Evolutionary conservation across 495 filamentous ascomycete genomes (phyloP).

Genomic region (Penicillium pulvis): DNA sequence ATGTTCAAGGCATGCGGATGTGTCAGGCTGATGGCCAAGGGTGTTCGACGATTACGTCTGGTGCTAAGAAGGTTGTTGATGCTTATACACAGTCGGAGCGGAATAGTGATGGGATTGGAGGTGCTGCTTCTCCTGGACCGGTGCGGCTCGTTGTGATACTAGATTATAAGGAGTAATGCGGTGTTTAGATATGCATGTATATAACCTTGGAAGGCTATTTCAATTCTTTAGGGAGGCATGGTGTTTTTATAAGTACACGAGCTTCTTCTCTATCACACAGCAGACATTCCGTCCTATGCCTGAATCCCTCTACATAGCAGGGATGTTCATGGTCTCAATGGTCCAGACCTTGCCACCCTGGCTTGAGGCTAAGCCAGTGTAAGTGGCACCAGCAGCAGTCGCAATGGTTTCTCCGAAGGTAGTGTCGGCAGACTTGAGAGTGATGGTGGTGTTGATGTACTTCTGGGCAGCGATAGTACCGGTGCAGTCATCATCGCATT

Average conservation of each 20-base stretch:
- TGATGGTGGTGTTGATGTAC: conserved; percentile 40
- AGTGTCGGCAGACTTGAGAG: conserved; percentile 32
- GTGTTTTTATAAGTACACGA: neutral
- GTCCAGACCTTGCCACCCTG: conserved; percentile 39
- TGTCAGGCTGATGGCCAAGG: conserved; percentile 32
- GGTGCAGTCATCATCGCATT: conserved; percentile 37
- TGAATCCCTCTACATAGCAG: conserved; percentile 26
- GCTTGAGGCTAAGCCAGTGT: conserved; percentile 32
- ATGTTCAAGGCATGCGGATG: conserved; percentile 42
- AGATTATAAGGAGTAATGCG: conserved; percentile 34
- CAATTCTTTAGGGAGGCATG: neutral
- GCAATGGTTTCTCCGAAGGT: conserved; percentile 40
- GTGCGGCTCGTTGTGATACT: conserved; percentile 33
- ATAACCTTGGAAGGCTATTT: neutral
- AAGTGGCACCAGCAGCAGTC: conserved; percentile 28
- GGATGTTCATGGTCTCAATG: conserved; percentile 34
- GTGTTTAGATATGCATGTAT: neutral
- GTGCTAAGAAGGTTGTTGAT: conserved; percentile 31
- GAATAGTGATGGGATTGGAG: conserved; percentile 39
- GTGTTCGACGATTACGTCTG: conserved; percentile 38
- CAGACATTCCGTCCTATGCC: too few species aligned
- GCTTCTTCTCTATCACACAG: neutral
- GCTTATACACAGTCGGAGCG: conserved; percentile 36
- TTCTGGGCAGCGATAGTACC: conserved; percentile 37
- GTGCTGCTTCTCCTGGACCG: conserved; percentile 30